Conservation (phyloP, 2,329 filamentous ascomycete genomes). For the Podosphaera aphanis region DNA sequence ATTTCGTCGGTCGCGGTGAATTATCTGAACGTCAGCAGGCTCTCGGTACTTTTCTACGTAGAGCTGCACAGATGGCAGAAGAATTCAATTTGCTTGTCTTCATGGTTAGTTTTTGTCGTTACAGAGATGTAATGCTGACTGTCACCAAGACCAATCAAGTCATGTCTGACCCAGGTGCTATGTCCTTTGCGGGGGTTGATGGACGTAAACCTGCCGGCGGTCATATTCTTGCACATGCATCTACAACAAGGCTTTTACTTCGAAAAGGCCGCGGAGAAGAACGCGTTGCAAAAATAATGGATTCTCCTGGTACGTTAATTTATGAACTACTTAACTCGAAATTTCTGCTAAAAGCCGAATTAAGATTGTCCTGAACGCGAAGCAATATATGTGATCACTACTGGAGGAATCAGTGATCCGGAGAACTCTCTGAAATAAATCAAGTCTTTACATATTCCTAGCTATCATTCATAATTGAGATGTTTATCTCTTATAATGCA, state of each 20-base stretch:
- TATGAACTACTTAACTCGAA: neutral
- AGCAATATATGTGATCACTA: slow-evolving; percentile 47
- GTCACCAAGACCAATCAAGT: slow-evolving; percentile 39
- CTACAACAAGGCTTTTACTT: slow-evolving; percentile 39
- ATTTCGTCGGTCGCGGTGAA: slow-evolving; percentile 43
- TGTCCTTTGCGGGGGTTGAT: slow-evolving; percentile 42
- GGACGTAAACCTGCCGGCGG: slow-evolving; percentile 44
- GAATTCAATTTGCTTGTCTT: slow-evolving; percentile 45
- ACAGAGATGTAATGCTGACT: neutral
- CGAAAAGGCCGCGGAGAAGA: slow-evolving; percentile 47
- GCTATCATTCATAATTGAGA: neutral
- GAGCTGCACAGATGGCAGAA: slow-evolving; percentile 40
- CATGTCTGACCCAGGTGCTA: slow-evolving; percentile 45
- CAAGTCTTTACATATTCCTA: neutral
- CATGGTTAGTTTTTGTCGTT: slow-evolving; percentile 21
- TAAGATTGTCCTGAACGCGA: slow-evolving; percentile 45
- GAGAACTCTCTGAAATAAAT: slow-evolving; percentile 23
- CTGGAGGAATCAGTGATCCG: slow-evolving; percentile 42
- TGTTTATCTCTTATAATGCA: neutral
- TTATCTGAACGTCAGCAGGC: slow-evolving; percentile 46
- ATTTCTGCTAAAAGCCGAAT: neutral
- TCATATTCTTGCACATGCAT: slow-evolving; percentile 46
- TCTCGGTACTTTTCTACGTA: slow-evolving; percentile 39
- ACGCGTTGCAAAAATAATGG: slow-evolving; percentile 44
- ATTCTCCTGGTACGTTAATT: slow-evolving; percentile 32